Evolutionary conservation across 2,329 filamentous ascomycete species (phyloP).

Genomic region (Exutisphaerella laricina): DNA sequence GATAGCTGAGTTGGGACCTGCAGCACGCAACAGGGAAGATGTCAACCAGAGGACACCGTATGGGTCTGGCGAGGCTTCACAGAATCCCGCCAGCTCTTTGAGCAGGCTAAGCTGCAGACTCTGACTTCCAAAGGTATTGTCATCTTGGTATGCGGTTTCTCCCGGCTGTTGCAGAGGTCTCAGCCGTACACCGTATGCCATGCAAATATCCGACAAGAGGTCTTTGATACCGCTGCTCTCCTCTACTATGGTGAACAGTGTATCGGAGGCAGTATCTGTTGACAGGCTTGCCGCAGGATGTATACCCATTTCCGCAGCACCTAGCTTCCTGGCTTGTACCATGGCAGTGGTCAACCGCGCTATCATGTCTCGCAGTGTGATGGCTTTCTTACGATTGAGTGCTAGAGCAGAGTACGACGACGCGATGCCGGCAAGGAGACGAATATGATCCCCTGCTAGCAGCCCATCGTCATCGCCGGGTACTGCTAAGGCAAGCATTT

Average conservation of each 20-base stretch:
- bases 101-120: constrained; percentile 81
- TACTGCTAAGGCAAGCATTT: constrained; percentile 22
- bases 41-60: constrained; percentile 84
- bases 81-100: constrained; percentile 85
- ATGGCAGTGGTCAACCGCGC: constrained; percentile 76
- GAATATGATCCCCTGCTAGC: constrained; percentile 45
- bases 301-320: constrained; percentile 92
- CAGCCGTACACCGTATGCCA: constrained; percentile 25
- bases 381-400: constrained; percentile 81
- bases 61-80: constrained; percentile 88
- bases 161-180: constrained; percentile 7
- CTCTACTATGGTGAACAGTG: constrained; percentile 15
- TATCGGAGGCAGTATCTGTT: constrained; percentile 52
- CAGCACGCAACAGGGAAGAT: constrained; percentile 73
- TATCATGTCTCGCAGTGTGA: constrained; percentile 81
- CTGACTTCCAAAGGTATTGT: constrained; percentile 62
- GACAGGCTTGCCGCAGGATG: constrained; percentile 86
- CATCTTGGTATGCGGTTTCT: constrained; percentile 7
- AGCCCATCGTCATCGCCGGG: constrained; percentile 26
- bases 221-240: constrained; percentile 25
- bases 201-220: constrained; percentile 23
- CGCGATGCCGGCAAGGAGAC: constrained; percentile 78
- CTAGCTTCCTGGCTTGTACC: constrained; percentile 83
- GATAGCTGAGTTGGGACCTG: constrained; percentile 53
- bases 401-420: constrained; percentile 76